These are phyloP conservation scores for Salix suchowensis DNA, from an alignment of 345 rosid genomes.

Conservation along the genomic window DNA sequence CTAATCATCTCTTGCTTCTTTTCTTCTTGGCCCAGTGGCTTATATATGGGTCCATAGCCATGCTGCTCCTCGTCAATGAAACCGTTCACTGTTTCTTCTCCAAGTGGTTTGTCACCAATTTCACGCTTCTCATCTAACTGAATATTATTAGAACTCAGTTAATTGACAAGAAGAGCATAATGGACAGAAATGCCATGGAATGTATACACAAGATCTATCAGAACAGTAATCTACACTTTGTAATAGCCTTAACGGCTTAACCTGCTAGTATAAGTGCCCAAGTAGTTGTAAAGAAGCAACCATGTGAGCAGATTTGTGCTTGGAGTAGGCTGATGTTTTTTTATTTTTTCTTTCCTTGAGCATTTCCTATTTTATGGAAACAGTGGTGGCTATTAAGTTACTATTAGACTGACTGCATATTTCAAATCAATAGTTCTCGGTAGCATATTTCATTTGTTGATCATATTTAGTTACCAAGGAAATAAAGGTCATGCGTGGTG, in stretches of 20 bases:
- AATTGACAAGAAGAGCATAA: neutral
- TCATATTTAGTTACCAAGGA: too few species aligned
- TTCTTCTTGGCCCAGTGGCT: slow-evolving; percentile 16
- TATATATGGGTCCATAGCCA: slow-evolving; percentile 6
- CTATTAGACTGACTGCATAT: neutral
- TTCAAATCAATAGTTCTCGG: neutral
- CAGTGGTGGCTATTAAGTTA: neutral
- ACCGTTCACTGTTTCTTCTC: slow-evolving; percentile 10
- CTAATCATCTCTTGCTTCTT: slow-evolving; percentile 20
- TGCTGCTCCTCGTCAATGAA: slow-evolving; percentile 13
- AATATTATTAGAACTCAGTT: slow-evolving; percentile 9
- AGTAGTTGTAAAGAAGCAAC: neutral
- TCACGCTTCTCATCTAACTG: slow-evolving; percentile 45
- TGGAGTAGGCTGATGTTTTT: neutral
- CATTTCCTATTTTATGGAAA: neutral
- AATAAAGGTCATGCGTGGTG: too few species aligned
- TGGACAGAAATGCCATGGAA: neutral
- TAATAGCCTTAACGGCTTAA: neutral
- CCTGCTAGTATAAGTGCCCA: neutral
- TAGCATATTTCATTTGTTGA: neutral
- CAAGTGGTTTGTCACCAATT: neutral
- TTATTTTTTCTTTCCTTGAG: neutral
- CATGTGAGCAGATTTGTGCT: too few species aligned
- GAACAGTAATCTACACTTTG: neutral
- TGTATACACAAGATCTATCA: neutral